Percentiles rank a stretch among this genome's conserved stretches.
These are phyloP conservation scores for Terana coerulea DNA, from an alignment of 768 basidiomycete species.

Conservation along the genomic window DNA sequence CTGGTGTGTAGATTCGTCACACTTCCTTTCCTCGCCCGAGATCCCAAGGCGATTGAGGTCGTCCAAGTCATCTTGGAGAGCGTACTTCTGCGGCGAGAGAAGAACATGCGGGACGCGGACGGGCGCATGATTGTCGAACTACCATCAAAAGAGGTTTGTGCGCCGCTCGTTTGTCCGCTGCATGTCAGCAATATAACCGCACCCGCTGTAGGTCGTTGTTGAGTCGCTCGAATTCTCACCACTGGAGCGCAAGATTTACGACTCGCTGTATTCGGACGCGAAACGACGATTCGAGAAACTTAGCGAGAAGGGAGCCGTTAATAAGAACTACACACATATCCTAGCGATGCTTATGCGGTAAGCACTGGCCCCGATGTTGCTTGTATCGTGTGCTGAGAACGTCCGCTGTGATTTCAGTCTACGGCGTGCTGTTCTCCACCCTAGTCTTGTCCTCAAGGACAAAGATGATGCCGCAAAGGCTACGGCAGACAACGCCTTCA, in stretches of 20 bases:
- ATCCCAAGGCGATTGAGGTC: constrained; percentile 90
- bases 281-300: constrained; percentile 80
- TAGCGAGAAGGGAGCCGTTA: constrained; percentile 71
- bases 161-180: not conserved
- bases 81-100: constrained; percentile 84
- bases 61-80: constrained; percentile 94
- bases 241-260: constrained; percentile 83
- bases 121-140: constrained; percentile 88
- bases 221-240: constrained; percentile 79
- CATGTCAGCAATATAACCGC: not conserved
- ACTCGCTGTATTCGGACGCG: constrained; percentile 75
- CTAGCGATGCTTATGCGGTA: constrained; percentile 95
- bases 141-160: constrained; percentile 72
- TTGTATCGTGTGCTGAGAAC: not conserved
- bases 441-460: constrained; percentile 67
- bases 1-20: constrained; percentile 85
- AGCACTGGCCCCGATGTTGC: constrained; percentile 16
- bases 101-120: constrained; percentile 83
- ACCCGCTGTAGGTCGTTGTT: constrained; percentile 46
- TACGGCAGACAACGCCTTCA: constrained; percentile 35
- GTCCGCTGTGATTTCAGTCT: constrained; percentile 47
- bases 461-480: constrained; percentile 39
- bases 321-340: constrained; percentile 82
- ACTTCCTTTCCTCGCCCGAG: constrained; percentile 84
- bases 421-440: constrained; percentile 91